phyloP scores from a whole-genome alignment of 2,329 filamentous ascomycete species.

The Aspergillus fumigatus region DNA sequence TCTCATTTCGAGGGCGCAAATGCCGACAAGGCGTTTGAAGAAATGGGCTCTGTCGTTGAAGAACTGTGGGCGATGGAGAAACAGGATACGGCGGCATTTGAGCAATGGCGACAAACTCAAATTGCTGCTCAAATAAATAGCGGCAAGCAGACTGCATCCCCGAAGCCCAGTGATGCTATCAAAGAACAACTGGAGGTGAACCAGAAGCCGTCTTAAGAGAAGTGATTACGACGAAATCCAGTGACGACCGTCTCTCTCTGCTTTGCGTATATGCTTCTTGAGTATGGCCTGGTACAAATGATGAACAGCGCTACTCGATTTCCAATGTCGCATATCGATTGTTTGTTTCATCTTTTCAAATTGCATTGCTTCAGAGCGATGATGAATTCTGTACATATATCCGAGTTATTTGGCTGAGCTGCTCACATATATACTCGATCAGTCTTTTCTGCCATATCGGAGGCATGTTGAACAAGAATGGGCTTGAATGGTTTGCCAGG shows the following conservation, averaged over 20 bases:
- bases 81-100: constrained; percentile 42
- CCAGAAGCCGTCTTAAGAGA: not conserved
- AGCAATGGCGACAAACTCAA: constrained; percentile 42
- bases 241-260: not conserved
- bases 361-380: not conserved
- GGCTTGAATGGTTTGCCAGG: not conserved
- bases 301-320: not conserved
- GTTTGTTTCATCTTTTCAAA: not conserved
- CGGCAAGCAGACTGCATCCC: constrained; percentile 23
- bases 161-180: constrained; percentile 5
- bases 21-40: constrained; percentile 38
- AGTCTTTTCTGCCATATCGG: not conserved
- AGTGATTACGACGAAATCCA: not conserved
- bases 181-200: constrained; percentile 1
- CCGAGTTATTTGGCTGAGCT: not conserved
- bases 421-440: not conserved
- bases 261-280: not conserved
- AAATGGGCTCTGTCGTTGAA: constrained; percentile 43
- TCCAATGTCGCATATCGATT: not conserved
- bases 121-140: constrained; percentile 45
- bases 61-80: constrained; percentile 41
- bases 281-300: not conserved
- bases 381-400: not conserved
- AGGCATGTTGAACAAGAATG: not conserved
- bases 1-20: constrained; percentile 36